Conservation (phyloP, 139 green algal genomes). For the Chlorokybus atmophyticus region DNA sequence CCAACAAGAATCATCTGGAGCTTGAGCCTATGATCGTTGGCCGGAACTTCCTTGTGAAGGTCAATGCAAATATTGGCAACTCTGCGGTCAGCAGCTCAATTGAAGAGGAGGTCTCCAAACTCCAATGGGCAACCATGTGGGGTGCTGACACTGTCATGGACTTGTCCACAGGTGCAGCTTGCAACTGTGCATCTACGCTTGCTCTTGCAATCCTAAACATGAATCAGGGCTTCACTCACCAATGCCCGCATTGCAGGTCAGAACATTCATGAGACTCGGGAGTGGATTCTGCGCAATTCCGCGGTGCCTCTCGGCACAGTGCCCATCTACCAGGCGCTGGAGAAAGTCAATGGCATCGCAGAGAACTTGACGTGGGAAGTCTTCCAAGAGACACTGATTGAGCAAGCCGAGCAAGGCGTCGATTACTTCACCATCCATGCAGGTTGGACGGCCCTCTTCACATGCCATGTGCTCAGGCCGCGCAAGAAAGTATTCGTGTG, state of each 20-base stretch:
- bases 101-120: slow-evolving; percentile 94
- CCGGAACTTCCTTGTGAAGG: slow-evolving; percentile 80
- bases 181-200: no score
- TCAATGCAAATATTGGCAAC: slow-evolving; percentile 95
- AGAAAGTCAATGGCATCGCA: slow-evolving; percentile 65
- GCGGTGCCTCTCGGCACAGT: slow-evolving; percentile 74
- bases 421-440: slow-evolving; percentile 98
- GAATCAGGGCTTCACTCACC: no score
- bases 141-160: slow-evolving; percentile 94
- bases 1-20: slow-evolving; percentile 86
- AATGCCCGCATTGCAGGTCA: no score
- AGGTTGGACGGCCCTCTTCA: no score
- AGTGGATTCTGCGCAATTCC: slow-evolving; percentile 88
- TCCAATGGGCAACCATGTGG: slow-evolving; percentile 87
- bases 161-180: slow-evolving; percentile 73
- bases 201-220: no score
- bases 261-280: slow-evolving; percentile 87
- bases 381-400: slow-evolving; percentile 83
- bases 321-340: slow-evolving; percentile 65
- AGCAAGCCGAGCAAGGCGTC: slow-evolving; percentile 79
- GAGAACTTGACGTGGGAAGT: slow-evolving; percentile 91
- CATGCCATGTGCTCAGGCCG: no score
- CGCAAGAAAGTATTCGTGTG: no score
- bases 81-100: slow-evolving; percentile 73
- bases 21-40: slow-evolving; percentile 65